Base-by-base conservation (phyloP, 176 grass and related monocot genomes). In the Urochloa ruziziensis region DNA sequence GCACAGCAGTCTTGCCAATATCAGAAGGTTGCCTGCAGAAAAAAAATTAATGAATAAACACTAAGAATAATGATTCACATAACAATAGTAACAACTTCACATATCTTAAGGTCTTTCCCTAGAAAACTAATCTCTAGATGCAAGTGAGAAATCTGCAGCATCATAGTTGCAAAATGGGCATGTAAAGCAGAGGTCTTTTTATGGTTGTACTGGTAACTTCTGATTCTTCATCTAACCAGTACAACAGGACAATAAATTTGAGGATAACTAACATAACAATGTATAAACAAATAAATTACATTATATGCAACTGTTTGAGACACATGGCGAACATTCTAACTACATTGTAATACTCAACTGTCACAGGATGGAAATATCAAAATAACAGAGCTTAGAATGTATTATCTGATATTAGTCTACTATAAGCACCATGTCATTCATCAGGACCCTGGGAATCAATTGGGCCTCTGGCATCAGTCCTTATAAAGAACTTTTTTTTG, bases 11-110 rank as follows among this genome's bases (percentile, higher is more conserved):
- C 80, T 88, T 95, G 44, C 93, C 93, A 54, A 82, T 74, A 83
- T 98, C 96, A 86, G 89, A 80, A 17, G 47, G 0, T 74, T 88
- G 84, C 87, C 96, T 95, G 76, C 75, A 69, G 47, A 74, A 85
- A 29, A 32, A 74, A 12, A 29, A 92, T 76, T 3, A 5, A 75
- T 71, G 39, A 77, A 62, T 49, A 25, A 76, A 78, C 85, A 74
- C 47, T n/a, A n/a, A 56, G 7, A 23, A 13, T 59, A 24, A 4
- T 39, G 12, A 25, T 33, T 32, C 35, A 2, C 17, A 73, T 46
- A 80, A 42, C 11, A 7, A 64, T 29, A 77, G 14, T 23, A 59
- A 67, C 49, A 82, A 83, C 28, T 49, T 14, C 48, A 78, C 18
- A 62, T 65, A 73, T 77, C 58, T 65, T 9, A 62, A 36, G 37